phyloP scores from a whole-genome alignment of 352 stramenopile genomes.

The Phytophthora agathidicida region DNA sequence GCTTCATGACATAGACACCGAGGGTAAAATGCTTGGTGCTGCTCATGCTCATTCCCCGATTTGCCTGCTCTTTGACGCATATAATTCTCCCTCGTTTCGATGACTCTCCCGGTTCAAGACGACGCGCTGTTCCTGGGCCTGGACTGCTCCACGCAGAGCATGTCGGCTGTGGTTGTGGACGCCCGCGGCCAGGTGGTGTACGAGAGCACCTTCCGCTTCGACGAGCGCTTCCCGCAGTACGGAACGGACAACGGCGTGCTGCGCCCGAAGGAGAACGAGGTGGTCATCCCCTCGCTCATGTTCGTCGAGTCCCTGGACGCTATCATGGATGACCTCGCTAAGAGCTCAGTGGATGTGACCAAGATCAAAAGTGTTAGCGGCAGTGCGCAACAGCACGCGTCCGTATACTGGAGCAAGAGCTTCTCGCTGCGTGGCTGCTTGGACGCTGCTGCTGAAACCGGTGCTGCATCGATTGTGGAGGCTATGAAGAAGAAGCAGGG shows the following conservation, averaged over 20 bases:
- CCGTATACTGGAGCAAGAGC: slow-evolving; percentile 70
- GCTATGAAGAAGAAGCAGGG: slow-evolving; percentile 31
- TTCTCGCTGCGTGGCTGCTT: slow-evolving; percentile 51
- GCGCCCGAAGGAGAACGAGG: slow-evolving; percentile 47
- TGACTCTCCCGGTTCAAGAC: slow-evolving; percentile 16
- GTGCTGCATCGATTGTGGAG: slow-evolving; percentile 22
- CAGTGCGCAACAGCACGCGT: slow-evolving; percentile 86
- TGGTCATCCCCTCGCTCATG: slow-evolving; percentile 77
- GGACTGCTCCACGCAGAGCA: slow-evolving; percentile 89
- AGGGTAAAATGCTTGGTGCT: not conserved
- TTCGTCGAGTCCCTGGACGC: slow-evolving; percentile 83
- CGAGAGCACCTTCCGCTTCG: slow-evolving; percentile 74
- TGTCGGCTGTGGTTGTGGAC: slow-evolving; percentile 72
- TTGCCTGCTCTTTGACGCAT: slow-evolving; percentile 7
- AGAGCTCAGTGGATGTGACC: slow-evolving; percentile 35
- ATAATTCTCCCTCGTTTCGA: not conserved
- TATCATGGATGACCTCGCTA: slow-evolving; percentile 53
- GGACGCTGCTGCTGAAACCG: slow-evolving; percentile 24
- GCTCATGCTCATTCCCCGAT: slow-evolving; percentile 28
- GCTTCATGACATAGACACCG: not conserved
- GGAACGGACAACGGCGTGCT: slow-evolving; percentile 71
- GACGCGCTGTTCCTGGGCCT: slow-evolving; percentile 61
- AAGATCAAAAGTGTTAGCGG: slow-evolving; percentile 71
- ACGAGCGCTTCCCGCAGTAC: slow-evolving; percentile 69
- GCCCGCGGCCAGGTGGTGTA: slow-evolving; percentile 41